A percentile compares a stretch with the other conserved stretches of the same genome.
Evolutionary conservation across 2,329 filamentous ascomycete genomes (phyloP).

Genomic region (Fusarium pseudograminearum): DNA sequence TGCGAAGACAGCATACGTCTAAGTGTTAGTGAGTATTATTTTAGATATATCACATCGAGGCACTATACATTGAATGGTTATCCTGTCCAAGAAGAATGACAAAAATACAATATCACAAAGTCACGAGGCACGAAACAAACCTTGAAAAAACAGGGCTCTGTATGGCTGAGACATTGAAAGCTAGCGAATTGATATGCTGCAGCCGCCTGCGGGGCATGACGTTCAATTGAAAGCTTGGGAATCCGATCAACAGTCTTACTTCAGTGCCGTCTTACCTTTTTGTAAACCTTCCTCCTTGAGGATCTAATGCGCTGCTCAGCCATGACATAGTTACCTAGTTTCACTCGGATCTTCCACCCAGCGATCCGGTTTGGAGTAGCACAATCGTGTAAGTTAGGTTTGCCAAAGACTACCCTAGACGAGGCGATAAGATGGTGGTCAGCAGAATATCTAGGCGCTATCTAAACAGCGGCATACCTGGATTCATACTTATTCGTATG

Average conservation of each 20-base stretch:
- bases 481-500: too few relatives aligned
- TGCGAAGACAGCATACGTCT: not conserved
- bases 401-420: slow-evolving; percentile 20
- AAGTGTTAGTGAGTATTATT: not conserved
- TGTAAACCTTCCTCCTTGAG: not conserved
- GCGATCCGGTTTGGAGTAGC: not conserved
- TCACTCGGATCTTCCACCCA: not conserved
- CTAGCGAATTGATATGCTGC: slow-evolving; percentile 9
- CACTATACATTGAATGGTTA: not conserved
- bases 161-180: slow-evolving; percentile 10
- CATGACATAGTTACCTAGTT: not conserved
- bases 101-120: not conserved
- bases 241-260: not conserved
- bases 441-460: slow-evolving; percentile 24
- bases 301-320: not conserved
- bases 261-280: not conserved
- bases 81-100: not conserved
- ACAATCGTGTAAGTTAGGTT: not conserved
- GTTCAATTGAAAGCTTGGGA: slow-evolving; percentile 44
- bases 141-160: slow-evolving; percentile 8
- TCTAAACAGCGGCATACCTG: slow-evolving; percentile 14
- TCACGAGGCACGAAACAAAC: slow-evolving; percentile 10
- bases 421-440: slow-evolving; percentile 11
- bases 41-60: too few relatives aligned
- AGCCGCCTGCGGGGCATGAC: slow-evolving; percentile 43